Evolutionary conservation across 306 rosid species (phyloP).

Genomic region (Abrus pulchellus): DNA sequence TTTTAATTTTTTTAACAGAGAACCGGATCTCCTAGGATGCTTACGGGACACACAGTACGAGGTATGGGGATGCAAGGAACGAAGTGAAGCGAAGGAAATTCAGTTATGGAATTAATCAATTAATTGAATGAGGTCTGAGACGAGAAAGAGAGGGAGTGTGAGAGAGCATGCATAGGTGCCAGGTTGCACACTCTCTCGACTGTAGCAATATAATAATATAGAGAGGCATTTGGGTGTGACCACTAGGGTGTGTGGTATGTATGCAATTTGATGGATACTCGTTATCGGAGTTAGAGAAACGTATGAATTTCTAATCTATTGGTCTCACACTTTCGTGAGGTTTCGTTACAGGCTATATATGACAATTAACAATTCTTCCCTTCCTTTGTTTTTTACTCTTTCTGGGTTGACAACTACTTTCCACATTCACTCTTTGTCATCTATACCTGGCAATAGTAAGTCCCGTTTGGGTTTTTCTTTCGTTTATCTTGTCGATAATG

Average conservation of each 20-base stretch:
- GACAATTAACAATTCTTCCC: background rate
- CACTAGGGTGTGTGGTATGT: background rate
- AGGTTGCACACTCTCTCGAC: slow-evolving; percentile 13
- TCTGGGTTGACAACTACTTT: slow-evolving; percentile 26
- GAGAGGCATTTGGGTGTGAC: background rate
- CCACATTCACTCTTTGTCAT: slow-evolving; percentile 32
- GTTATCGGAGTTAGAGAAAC: slow-evolving; percentile 36
- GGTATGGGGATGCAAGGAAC: background rate
- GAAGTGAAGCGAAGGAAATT: background rate
- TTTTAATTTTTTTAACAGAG: too few species aligned
- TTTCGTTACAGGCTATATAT: background rate
- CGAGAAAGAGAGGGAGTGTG: background rate
- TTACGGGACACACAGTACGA: background rate
- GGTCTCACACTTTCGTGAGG: background rate
- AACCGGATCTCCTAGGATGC: slow-evolving; percentile 31
- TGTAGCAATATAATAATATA: slow-evolving; percentile 5
- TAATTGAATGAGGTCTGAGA: background rate
- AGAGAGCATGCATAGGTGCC: slow-evolving; percentile 47
- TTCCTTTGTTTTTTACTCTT: slow-evolving; percentile 22
- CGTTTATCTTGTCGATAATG: slow-evolving; percentile 5
- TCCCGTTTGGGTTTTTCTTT: slow-evolving; percentile 20
- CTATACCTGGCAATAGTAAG: background rate
- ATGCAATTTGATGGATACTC: background rate
- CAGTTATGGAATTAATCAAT: background rate
- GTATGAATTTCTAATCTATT: slow-evolving; percentile 20